A percentile compares a stretch with the other conserved stretches of the same genome.
Conservation (phyloP, 176 grass and related monocot species). For the Oryza meyeriana region DNA sequence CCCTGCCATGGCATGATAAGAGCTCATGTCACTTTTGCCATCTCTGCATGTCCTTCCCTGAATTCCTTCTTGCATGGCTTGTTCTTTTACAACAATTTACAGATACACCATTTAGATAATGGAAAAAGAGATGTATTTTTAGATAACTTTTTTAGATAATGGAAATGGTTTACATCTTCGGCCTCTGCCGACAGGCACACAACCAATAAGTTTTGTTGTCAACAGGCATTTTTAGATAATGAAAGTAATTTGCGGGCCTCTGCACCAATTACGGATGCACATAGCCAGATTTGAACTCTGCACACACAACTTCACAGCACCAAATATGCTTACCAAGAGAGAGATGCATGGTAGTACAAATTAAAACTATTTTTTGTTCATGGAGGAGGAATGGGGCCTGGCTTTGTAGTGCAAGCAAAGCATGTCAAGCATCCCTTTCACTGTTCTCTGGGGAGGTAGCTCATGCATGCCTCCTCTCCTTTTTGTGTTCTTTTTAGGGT, state of each 20-base stretch:
- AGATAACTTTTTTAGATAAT: no score
- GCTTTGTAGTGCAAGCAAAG: constrained; percentile 62
- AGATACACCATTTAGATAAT: no score
- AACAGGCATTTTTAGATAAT: background rate
- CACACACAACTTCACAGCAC: background rate
- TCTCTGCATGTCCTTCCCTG: constrained; percentile 40
- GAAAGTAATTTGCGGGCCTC: background rate
- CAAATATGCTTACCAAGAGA: background rate
- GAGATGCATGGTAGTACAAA: background rate
- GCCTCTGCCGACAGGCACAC: no score
- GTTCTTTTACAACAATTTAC: background rate
- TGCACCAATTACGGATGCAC: background rate
- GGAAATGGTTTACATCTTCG: no score
- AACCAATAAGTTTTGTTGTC: no score
- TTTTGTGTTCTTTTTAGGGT: background rate
- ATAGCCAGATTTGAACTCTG: background rate
- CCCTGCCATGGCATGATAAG: constrained; percentile 56
- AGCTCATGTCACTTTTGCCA: constrained; percentile 75
- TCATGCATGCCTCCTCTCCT: constrained; percentile 7
- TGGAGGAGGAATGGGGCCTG: constrained; percentile 30
- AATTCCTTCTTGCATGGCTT: background rate
- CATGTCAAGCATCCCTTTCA: constrained; percentile 51
- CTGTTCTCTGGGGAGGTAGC: constrained; percentile 33
- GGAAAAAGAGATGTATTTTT: no score
- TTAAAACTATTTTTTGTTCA: background rate